These are phyloP conservation scores for Starmerella vaccinii DNA, from an alignment of 805 yeast genomes.

Conservation along the genomic window DNA sequence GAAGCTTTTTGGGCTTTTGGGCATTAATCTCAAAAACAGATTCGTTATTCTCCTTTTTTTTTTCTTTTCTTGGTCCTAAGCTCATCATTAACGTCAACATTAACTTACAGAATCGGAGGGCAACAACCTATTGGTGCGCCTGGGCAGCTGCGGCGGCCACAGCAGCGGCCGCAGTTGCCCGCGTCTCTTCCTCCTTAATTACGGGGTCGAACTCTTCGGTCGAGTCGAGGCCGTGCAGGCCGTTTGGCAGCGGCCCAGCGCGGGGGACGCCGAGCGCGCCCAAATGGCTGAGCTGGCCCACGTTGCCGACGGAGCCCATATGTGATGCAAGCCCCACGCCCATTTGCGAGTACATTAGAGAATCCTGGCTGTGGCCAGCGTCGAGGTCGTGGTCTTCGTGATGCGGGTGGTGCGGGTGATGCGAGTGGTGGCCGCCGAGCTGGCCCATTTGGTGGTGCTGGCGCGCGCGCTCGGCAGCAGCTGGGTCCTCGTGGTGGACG, in stretches of 20 bases:
- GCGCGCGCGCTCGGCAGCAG: conserved; percentile 1
- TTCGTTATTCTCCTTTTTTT: too few species aligned
- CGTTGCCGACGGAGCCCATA: conserved; percentile 1
- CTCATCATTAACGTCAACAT: too few species aligned
- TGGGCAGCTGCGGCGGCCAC: conserved; percentile 6
- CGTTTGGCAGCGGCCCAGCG: conserved; percentile 4
- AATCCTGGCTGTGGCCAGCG: conserved; percentile 1
- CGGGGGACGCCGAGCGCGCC: conserved; percentile 9
- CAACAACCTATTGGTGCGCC: not conserved
- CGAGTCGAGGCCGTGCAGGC: conserved; percentile 6
- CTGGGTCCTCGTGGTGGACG: conserved; percentile 4
- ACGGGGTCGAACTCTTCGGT: conserved; percentile 15
- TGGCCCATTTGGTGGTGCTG: conserved; percentile 4
- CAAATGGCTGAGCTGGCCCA: conserved; percentile 2
- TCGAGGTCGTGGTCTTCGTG: conserved; percentile 5
- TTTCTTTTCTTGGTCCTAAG: too few species aligned
- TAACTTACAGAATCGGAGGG: too few species aligned
- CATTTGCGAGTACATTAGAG: conserved; percentile 6
- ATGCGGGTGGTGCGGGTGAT: not conserved
- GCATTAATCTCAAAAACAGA: too few species aligned
- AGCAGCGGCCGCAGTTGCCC: conserved; percentile 11
- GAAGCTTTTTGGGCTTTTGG: too few species aligned
- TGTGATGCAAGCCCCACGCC: conserved; percentile 1
- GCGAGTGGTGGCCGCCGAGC: not conserved
- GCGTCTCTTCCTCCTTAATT: conserved; percentile 13